Evolutionary conservation across 768 basidiomycete genomes (phyloP), one percentile per base, ranked within the genome.

Genomic region (Cystobasidium onofrii): DNA sequence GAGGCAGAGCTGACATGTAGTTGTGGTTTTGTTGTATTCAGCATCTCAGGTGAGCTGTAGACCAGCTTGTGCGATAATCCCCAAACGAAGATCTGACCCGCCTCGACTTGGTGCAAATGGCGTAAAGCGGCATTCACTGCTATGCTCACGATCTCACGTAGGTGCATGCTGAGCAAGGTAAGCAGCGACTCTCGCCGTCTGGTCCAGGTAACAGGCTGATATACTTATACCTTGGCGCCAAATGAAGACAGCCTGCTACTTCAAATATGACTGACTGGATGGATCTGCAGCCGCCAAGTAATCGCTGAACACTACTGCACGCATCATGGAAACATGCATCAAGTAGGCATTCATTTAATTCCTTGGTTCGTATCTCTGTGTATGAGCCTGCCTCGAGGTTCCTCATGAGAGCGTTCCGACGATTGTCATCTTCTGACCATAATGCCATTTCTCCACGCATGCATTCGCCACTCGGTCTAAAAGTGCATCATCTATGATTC

Each of bases 401-500:
- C n/a, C n/a, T n/a, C n/a, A n/a, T n/a, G n/a, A n/a, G n/a, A n/a
- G n/a, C n/a, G n/a, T n/a, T n/a, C n/a, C n/a, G n/a, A n/a, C n/a
- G n/a, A n/a, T n/a, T n/a, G n/a, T n/a, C n/a, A n/a, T n/a, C n/a
- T n/a, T n/a, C n/a, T n/a, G n/a, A n/a, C n/a, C n/a, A 57, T 9
- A 25, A 57, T n/a, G 55, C 55, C 31, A 25, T 57, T 25, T 33
- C 46, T 4, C 6, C 20, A 3, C 3, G 3, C 46, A 50, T 50
- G 63, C 17, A 20, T 39, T 39, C 23, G 31, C 25, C 63, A 44
- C 63, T 20, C 9, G 20, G 3, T 55, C 29, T 61, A 67, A n/a
- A n/a, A n/a, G 65, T 71, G 69, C 55, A 36, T 73, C 63, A 73
- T 73, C 12, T 73, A 50, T 44, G 73, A 73, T 36, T 34, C 25